Base-by-base conservation (phyloP, 2,329 filamentous ascomycete genomes). In the Camillea tinctor region DNA sequence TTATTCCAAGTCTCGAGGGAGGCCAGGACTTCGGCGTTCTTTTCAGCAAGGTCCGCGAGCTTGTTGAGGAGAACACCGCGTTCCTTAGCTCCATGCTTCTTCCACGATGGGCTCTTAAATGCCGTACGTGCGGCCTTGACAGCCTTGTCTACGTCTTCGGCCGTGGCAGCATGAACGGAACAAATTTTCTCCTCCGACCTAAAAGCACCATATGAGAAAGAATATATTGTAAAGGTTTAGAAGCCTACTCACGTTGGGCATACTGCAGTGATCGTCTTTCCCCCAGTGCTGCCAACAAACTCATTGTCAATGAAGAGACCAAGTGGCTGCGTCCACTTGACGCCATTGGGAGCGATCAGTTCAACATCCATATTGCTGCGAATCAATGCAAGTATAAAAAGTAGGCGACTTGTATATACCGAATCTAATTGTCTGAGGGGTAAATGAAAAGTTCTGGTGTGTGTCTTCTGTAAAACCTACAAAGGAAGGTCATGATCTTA, bases 1-100 rank as follows among this genome's bases (percentile, higher is more conserved):
- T 92, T 93, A 74, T 95, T 90, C 82, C 91, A 88, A 0, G 90
- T 88, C 76, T 95, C 90, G 52, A 83, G 77, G 13, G 79, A 76
- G 40, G 79, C 77, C 20, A 83, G 71, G 1, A 71, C 70, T 62
- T 80, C 80, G 24, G 80, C 81, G 73, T 95, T 81, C 69, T 87
- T 72, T 55, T 88, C 85, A 40, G 93, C 79, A 36, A 94, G 78
- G 60, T 89, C 84, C 20, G 88, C 87, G 26, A 94, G 84, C 73
- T 87, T 90, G 72, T 81, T 79, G 81, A 95, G 83, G 60, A 93
- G 74, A 22, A 81, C 81, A 48, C 87, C 90, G 44, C 91, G 86
- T 56, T 90, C 86, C 3, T 87, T 87, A 20, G 82, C 82, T n/a
- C 86, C 80, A 54, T 93, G 80, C 40, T 84, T 81, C 63, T 84